A percentile compares a stretch with the other conserved stretches of the same genome.
These are phyloP conservation scores for Cylindrotheca fusiformis DNA, from an alignment of 108 stramenopile species.

Conservation along the genomic window DNA sequence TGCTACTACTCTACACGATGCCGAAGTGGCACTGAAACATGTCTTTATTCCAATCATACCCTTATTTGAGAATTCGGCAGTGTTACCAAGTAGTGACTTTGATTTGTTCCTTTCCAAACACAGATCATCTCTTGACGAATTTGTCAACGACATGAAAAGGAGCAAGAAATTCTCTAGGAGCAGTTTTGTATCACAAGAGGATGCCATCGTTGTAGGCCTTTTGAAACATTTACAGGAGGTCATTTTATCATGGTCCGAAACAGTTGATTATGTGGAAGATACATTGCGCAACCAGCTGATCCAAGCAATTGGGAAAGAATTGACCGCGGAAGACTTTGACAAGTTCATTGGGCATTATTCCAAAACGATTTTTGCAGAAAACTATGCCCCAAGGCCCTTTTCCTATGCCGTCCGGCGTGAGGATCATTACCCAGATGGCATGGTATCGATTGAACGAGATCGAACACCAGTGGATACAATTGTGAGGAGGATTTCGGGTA, in stretches of 20 bases:
- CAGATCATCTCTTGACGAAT: slow-evolving; percentile 27
- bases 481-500: slow-evolving; percentile 18
- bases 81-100: slow-evolving; percentile 34
- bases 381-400: slow-evolving; percentile 58
- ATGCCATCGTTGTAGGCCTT: slow-evolving; percentile 21
- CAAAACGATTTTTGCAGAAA: slow-evolving; percentile 34
- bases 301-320: slow-evolving; percentile 71
- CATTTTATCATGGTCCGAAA: neutral
- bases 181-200: slow-evolving; percentile 25
- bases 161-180: slow-evolving; percentile 15
- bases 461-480: slow-evolving; percentile 43
- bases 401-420: slow-evolving; percentile 65
- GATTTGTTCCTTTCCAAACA: slow-evolving; percentile 37
- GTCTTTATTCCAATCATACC: slow-evolving; percentile 64
- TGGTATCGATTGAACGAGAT: slow-evolving; percentile 33
- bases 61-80: slow-evolving; percentile 37
- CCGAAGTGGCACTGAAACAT: neutral
- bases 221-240: neutral
- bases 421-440: slow-evolving; percentile 61
- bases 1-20: slow-evolving; percentile 3
- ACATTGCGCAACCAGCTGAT: slow-evolving; percentile 56
- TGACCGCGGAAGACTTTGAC: slow-evolving; percentile 56
- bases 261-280: slow-evolving; percentile 54
- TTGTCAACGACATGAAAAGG: slow-evolving; percentile 7
- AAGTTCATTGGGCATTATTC: slow-evolving; percentile 58